phyloP scores from a whole-genome alignment of 139 green algal genomes.

The Chlamydomonas eustigma region DNA sequence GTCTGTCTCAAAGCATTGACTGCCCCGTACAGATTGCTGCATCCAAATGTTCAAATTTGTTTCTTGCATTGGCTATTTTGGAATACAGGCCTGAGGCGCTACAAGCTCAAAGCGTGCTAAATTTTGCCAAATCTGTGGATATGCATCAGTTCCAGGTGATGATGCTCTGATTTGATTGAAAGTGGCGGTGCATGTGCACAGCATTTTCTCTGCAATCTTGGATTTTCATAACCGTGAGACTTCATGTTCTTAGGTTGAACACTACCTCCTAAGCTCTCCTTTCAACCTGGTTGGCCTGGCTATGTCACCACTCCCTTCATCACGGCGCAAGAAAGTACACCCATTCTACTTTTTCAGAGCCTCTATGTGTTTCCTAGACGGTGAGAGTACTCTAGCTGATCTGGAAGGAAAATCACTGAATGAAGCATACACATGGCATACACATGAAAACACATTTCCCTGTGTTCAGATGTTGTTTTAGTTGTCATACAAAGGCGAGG shows the following conservation, averaged over 20 bases:
- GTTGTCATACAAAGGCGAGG: too few species aligned
- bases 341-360: not conserved
- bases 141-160: slow-evolving; percentile 3
- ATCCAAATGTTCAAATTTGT: too few species aligned
- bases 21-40: not conserved
- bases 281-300: slow-evolving; percentile 16
- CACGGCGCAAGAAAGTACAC: slow-evolving; percentile 9
- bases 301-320: not conserved
- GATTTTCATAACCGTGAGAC: too few species aligned
- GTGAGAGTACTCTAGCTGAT: not conserved
- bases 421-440: too few species aligned
- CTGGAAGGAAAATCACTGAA: too few species aligned
- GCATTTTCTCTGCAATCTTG: too few species aligned
- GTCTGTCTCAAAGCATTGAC: too few species aligned
- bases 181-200: not conserved
- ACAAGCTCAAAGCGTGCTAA: not conserved
- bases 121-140: not conserved
- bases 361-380: not conserved
- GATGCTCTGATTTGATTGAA: not conserved
- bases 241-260: too few species aligned
- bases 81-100: slow-evolving; percentile 9
- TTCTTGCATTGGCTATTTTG: too few species aligned
- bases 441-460: too few species aligned
- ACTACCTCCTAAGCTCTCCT: slow-evolving; percentile 30
- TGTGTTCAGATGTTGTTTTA: too few species aligned